Evolutionary conservation across 176 grass and related monocot genomes (phyloP).

Genomic region (Triticum urartu): DNA sequence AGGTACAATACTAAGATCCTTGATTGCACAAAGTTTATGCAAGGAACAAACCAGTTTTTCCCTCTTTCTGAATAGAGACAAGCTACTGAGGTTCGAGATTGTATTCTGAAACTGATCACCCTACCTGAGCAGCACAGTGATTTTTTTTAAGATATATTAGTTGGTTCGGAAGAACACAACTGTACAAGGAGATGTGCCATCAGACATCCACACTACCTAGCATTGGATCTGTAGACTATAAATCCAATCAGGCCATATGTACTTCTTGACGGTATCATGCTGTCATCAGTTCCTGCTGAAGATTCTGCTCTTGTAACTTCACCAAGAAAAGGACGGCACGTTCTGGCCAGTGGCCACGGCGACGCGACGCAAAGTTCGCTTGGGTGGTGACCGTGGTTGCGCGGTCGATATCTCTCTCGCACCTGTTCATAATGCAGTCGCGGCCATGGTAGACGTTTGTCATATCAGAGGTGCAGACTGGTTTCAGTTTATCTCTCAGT

Average conservation of each 20-base stretch:
- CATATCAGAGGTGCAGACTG: no score
- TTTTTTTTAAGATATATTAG: neutral
- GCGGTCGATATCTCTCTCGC: no score
- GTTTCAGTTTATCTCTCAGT: no score
- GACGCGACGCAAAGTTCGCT: no score
- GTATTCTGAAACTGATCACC: neutral
- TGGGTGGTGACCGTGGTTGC: no score
- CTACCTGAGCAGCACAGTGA: no score
- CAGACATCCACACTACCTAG: neutral
- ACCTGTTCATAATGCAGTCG: no score
- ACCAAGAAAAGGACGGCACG: no score
- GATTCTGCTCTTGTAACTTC: no score
- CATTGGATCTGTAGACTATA: neutral
- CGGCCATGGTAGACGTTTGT: no score
- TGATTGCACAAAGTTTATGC: neutral
- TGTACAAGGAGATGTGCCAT: neutral
- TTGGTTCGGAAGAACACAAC: neutral
- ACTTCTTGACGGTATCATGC: no score
- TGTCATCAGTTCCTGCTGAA: neutral
- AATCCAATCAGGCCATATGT: neutral
- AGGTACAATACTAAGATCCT: neutral
- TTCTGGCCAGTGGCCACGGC: no score
- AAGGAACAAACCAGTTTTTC: neutral
- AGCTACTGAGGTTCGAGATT: neutral
- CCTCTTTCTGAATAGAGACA: neutral